Evolutionary conservation across 2,329 filamentous ascomycete genomes (phyloP).

Genomic region (Rhynchosporium agropyri): DNA sequence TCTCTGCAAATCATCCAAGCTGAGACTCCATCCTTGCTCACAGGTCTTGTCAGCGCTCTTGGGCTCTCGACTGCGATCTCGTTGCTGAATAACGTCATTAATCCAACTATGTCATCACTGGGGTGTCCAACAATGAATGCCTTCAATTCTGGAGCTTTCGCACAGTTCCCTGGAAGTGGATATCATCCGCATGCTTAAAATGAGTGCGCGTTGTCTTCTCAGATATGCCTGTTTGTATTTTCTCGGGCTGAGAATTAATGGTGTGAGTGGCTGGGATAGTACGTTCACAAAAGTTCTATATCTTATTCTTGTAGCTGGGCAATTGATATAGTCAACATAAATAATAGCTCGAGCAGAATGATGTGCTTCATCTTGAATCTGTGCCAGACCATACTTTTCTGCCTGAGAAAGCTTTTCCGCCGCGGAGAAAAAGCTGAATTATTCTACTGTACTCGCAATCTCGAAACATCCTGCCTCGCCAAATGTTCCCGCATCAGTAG

Average conservation of each 20-base stretch:
- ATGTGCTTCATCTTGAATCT: background rate
- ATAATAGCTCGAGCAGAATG: background rate
- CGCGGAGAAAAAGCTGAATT: too few species aligned
- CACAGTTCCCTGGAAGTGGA: conserved; percentile 24
- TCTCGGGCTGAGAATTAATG: background rate
- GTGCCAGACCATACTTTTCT: too few species aligned
- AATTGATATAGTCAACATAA: background rate
- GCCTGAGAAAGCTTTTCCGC: too few species aligned
- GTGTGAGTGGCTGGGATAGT: background rate
- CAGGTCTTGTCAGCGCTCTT: conserved; percentile 6
- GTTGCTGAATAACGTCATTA: conserved; percentile 16
- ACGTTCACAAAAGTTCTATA: background rate
- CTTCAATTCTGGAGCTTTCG: conserved; percentile 24
- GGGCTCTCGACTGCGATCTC: conserved; percentile 14
- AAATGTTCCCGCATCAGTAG: too few species aligned
- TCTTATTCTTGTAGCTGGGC: background rate
- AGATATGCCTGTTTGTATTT: background rate
- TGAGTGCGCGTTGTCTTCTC: background rate
- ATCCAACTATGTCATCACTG: conserved; percentile 12
- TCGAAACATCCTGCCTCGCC: too few species aligned
- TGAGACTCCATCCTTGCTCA: conserved; percentile 10
- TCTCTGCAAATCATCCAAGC: conserved; percentile 21
- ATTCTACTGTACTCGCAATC: too few species aligned
- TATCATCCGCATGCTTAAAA: background rate
- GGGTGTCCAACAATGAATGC: conserved; percentile 21